Evolutionary conservation across 257 asterid genomes (phyloP), one percentile per base, ranked within the genome.

Genomic region (Datura wrightii): DNA sequence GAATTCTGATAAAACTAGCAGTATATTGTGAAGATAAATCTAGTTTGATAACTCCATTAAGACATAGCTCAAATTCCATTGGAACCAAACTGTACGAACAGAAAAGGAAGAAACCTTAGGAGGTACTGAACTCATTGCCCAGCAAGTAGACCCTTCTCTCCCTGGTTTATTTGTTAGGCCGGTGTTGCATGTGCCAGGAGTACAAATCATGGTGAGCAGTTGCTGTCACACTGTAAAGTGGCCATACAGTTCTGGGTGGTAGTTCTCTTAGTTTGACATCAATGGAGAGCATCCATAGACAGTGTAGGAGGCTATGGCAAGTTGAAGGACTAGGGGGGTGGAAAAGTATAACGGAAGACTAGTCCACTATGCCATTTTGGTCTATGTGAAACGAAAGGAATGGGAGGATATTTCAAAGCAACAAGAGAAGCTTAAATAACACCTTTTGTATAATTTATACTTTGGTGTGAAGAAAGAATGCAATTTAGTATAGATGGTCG

Each of bases 71-170:
- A 46, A 72, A 24, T 72, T 46, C 58, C 58, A 72, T 19, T 19
- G 41, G 18, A 48, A 10, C 80, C 41, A 24, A n/a, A 74, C 80
- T 74, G 48, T 11, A 48, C 59, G 59, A 62, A 31, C 59, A 48
- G 11, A 46, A 67, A 6, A 48, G 48, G 59, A 74, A 46, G 42
- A 74, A 74, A 9, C 37, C 19, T 48, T 19, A 19, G 24, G 56
- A 19, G 80, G 19, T 31, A 11, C 59, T 24, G 60, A 52, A 74
- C 42, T 74, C 80, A 48, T 74, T 74, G 59, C 80, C 18, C 80
- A 48, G 10, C 19, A 1, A 46, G 80, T 46, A 46, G 2, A 1
- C 59, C 18, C 56, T 74, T 3, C 80, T 74, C 59, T 48, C 81
- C 42, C 24, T 24, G 44, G 44, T 74, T 74, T 48, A 74, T 11